Percentiles rank a stretch among this genome's conserved stretches.
phyloP scores from a whole-genome alignment of 192 early-diverging fungal species.

The Backusella tarrabulga region DNA sequence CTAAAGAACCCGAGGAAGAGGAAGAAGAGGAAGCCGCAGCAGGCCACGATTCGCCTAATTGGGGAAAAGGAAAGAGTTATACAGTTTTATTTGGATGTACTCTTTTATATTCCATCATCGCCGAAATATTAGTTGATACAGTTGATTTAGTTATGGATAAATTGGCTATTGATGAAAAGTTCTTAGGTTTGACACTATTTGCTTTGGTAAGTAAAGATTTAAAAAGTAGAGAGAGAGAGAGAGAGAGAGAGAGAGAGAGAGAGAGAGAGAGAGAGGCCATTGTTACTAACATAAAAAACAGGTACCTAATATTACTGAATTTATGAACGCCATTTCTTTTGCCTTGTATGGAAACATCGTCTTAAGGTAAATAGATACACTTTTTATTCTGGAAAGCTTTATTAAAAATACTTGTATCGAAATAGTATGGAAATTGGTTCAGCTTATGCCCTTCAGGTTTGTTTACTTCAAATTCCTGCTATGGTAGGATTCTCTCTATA shows the following conservation, averaged over 20 bases:
- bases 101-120: conserved; percentile 81
- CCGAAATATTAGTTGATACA: conserved; percentile 88
- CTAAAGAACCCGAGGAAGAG: conserved; percentile 59
- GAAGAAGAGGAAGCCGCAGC: conserved; percentile 59
- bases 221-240: background rate
- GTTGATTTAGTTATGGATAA: conserved; percentile 79
- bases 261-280: background rate
- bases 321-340: conserved; percentile 93
- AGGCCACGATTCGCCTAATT: conserved; percentile 92
- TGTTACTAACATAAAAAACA: background rate
- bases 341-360: conserved; percentile 87
- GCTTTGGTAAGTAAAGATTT: conserved; percentile 53
- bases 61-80: conserved; percentile 77
- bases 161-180: conserved; percentile 76
- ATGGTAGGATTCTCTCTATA: conserved; percentile 83
- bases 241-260: no score
- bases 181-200: conserved; percentile 92
- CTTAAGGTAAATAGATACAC: conserved; percentile 22
- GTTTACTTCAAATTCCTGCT: conserved; percentile 92
- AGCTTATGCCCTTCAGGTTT: conserved; percentile 93
- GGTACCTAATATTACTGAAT: conserved; percentile 91
- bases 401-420: background rate
- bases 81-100: conserved; percentile 82
- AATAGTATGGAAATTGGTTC: conserved; percentile 88
- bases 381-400: background rate